Conservation (phyloP, 179 eudicot species). For the Spergularia azorica region DNA sequence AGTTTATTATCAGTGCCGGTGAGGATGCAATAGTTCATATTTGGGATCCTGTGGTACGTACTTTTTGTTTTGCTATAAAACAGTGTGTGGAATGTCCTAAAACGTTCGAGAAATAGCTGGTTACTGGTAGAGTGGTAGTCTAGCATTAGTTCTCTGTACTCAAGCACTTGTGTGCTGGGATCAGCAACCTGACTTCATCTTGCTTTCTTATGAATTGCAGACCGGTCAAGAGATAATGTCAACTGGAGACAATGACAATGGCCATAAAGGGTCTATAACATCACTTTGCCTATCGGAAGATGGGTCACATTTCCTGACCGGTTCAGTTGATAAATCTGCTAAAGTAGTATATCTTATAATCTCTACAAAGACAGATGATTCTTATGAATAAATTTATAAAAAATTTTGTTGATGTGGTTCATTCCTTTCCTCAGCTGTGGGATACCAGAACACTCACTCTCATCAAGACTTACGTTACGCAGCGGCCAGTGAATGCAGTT, state of each 20-base stretch:
- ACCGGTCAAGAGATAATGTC: slow-evolving; percentile 66
- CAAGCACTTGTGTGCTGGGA: not conserved
- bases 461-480: slow-evolving; percentile 74
- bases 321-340: slow-evolving; percentile 87
- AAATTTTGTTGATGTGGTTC: not conserved
- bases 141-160: not conserved
- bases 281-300: slow-evolving; percentile 79
- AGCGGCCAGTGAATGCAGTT: slow-evolving; percentile 86
- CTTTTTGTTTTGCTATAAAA: not conserved
- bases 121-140: not conserved
- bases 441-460: slow-evolving; percentile 72
- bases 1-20: slow-evolving; percentile 79
- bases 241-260: slow-evolving; percentile 56
- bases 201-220: slow-evolving; percentile 35
- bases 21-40: slow-evolving; percentile 83
- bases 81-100: not conserved
- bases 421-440: slow-evolving; percentile 66
- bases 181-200: not conserved
- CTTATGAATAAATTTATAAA: not conserved
- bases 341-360: slow-evolving; percentile 45
- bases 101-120: not conserved
- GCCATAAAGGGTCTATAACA: slow-evolving; percentile 66
- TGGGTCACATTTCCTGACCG: slow-evolving; percentile 82
- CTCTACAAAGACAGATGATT: not conserved
- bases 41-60: slow-evolving; percentile 83